These are phyloP conservation scores for Botrytis fabae DNA, from an alignment of 2,329 filamentous ascomycete species.

Conservation along the genomic window DNA sequence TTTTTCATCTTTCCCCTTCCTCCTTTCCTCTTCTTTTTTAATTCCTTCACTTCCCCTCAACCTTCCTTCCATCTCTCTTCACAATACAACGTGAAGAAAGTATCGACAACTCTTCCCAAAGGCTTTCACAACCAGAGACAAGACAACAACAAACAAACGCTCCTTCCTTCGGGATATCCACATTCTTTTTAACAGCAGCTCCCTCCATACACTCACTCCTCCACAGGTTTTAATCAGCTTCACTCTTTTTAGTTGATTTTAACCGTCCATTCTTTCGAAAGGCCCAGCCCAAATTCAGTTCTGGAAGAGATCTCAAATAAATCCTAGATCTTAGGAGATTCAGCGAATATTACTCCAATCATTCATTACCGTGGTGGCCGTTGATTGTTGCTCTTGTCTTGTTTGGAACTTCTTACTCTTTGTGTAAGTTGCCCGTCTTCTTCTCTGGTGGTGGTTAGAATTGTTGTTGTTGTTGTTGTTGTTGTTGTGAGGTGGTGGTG, in stretches of 20 bases:
- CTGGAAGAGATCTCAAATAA: constrained; percentile 3
- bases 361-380: constrained; percentile 10
- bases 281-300: constrained; percentile 13
- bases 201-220: background rate
- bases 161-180: constrained; percentile 41
- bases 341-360: constrained; percentile 18
- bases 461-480: background rate
- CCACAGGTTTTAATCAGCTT: constrained; percentile 42
- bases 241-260: constrained; percentile 46
- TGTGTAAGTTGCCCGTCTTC: constrained; percentile 31
- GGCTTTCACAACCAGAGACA: constrained; percentile 6
- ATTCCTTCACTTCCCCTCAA: constrained; percentile 7
- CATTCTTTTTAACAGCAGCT: constrained; percentile 36
- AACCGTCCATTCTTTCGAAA: constrained; percentile 43
- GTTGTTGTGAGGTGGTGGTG: background rate
- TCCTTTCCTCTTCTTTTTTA: background rate
- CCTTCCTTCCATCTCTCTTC: constrained; percentile 23
- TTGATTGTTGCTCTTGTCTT: constrained; percentile 20
- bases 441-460: background rate
- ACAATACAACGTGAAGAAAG: constrained; percentile 19
- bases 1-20: background rate
- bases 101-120: background rate
- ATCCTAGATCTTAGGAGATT: constrained; percentile 4
- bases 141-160: background rate
- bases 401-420: constrained; percentile 27